Base-by-base conservation (phyloP, 2,329 filamentous ascomycete genomes). In the Hypoxylon sp. region DNA sequence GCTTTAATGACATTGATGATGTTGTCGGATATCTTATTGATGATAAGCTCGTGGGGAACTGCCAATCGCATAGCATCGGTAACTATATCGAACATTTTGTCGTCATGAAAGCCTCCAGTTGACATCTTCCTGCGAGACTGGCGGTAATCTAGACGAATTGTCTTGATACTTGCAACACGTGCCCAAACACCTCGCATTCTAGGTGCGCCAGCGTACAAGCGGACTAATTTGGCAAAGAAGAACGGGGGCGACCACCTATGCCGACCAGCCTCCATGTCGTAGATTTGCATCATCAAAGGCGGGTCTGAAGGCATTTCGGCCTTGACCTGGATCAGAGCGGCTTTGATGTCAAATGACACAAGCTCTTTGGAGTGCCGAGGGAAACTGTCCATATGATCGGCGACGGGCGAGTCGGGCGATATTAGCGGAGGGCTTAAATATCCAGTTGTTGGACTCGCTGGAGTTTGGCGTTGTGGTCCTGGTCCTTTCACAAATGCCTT, bases 11-110 rank as follows among this genome's bases (percentile, higher is more conserved):
- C 90, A 74, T 98, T 99, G 73, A 93, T 89, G 56, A 97, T 84
- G 75, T 98, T 99, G 81, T 99, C 96, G n/a, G 95, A 92, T 67
- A 99, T 91, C 67, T 91, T 91, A 80, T 96, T 92, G 75, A 98
- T 87, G 24, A 97, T 89, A 73, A 99, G 88, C 74, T 97, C 94
- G 80, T 98, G 94, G 1, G 97, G 96, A 10, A 99, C 90, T 5
- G 91, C 93, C 48, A 98, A 79, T 11, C 96, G 90, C 68, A 98
- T 92, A 8, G 94, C 94, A 72, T 98, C 96, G 0, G 92, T 88
- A 44, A 89, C 89, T 7, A 98, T 80, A 78, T 99, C 96, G 61
- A 98, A 88, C 56, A 94, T 92, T 71, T 89, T 93, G 67, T 97
- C 93, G 29, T 94, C 89, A 0, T 89, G 83, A 48, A 89, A 80